Evolutionary conservation across 306 rosid species (phyloP), one percentile per base, ranked within the genome.

Genomic region (Ormosia emarginata): DNA sequence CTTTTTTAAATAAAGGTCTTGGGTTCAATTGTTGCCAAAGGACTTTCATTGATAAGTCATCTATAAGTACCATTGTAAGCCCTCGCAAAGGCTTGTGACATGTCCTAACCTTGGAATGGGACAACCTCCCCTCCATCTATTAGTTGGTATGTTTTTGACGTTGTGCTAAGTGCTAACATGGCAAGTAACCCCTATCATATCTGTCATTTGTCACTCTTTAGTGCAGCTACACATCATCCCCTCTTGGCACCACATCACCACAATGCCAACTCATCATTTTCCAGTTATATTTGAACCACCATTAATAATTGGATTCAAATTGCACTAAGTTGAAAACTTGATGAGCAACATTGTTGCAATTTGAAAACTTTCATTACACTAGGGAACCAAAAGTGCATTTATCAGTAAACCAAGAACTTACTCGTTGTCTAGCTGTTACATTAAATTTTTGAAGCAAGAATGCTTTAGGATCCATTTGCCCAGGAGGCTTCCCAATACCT

Each of bases 381-480:
- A 33, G 56, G 53, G 56, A 58, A 75, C 30, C 37, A 32, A 56
- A 58, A 83, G 69, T 57, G 64, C 46, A 40, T 67, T 78, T 74
- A 58, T 29, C 24, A 74, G 29, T 40, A 65, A 18, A 30, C 24
- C 57, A 46, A 78, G 17, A 84, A 87, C 96, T 88, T 86, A 95
- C 99, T 66, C 95, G 88, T 78, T 87, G 91, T 84, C 73, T 95
- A 87, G 99, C 93, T 7, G 86, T 85, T 67, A 85, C 75, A 43
- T 90, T 95, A 86, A 95, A 95, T 72, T 89, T 91, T 85, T 93
- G 96, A 75, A 95, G 99, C 89, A 95, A 83, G 86, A 90, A 95
- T 43, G 98, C 99, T 84, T 95, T 93, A 47, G 99, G 97, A 87
- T 95, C 99, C 99, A 95, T 95, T 88, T 93, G 98, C 70, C 98